phyloP scores from a whole-genome alignment of 1,284 basidiomycete genomes.

The Volvariella volvacea region DNA sequence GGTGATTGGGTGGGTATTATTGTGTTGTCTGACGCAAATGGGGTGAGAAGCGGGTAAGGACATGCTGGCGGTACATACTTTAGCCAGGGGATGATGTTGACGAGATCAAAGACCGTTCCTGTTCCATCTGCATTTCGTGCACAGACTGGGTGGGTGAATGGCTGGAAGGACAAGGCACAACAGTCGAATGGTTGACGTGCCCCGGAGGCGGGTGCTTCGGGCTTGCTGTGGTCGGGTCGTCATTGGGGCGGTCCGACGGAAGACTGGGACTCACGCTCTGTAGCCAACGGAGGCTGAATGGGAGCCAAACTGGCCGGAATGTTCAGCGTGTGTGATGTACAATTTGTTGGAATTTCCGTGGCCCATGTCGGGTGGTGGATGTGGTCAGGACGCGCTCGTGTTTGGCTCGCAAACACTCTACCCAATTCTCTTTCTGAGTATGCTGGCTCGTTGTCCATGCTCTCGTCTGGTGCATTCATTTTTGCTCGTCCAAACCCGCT shows the following conservation, averaged over 20 bases:
- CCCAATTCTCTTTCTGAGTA: too few relatives aligned
- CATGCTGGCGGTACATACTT: constrained; percentile 52
- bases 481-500: too few relatives aligned
- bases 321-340: constrained; percentile 82
- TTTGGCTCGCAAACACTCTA: background rate
- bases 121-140: constrained; percentile 76
- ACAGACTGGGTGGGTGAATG: constrained; percentile 86
- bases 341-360: constrained; percentile 83
- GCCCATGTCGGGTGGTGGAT: constrained; percentile 52
- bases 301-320: constrained; percentile 69
- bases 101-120: constrained; percentile 78
- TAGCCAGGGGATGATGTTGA: constrained; percentile 90
- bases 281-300: constrained; percentile 74
- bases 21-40: constrained; percentile 48
- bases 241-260: constrained; percentile 1
- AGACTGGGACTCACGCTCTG: constrained; percentile 45
- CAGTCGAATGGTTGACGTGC: constrained; percentile 81
- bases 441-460: too few relatives aligned
- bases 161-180: constrained; percentile 89
- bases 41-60: constrained; percentile 5
- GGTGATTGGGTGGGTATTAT: constrained; percentile 82
- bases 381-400: background rate
- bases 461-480: too few relatives aligned
- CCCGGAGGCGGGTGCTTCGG: constrained; percentile 53
- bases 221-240: constrained; percentile 41